Percentiles rank a stretch among this genome's conserved stretches.
Conservation (phyloP, 306 rosid species). For the Dalbergia cultrata region DNA sequence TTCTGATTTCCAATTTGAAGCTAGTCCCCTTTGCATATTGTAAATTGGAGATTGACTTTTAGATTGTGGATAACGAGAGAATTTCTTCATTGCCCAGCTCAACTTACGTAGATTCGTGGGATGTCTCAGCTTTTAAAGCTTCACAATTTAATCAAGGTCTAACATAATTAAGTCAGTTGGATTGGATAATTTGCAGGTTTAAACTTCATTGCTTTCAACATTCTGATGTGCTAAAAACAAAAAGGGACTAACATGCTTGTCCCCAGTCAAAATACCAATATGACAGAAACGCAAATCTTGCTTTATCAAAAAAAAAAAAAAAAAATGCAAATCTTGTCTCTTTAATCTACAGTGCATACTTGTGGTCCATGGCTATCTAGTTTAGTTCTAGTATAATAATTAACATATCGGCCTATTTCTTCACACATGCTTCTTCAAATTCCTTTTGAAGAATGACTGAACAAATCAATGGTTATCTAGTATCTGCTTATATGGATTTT, state of each 20-base stretch:
- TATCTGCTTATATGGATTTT: neutral
- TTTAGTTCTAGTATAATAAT: too few relatives aligned
- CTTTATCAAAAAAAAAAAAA: too few relatives aligned
- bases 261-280: neutral
- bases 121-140: neutral
- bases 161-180: neutral
- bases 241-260: neutral
- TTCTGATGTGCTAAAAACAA: too few relatives aligned
- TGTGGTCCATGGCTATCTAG: too few relatives aligned
- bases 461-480: neutral
- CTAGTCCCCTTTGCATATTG: constrained; percentile 32
- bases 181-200: too few relatives aligned
- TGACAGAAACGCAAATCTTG: neutral
- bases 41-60: neutral
- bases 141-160: neutral
- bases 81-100: neutral
- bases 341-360: neutral
- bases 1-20: constrained; percentile 42
- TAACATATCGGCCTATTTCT: neutral
- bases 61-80: neutral
- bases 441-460: neutral
- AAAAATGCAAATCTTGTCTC: neutral
- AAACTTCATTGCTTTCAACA: too few relatives aligned
- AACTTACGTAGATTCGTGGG: neutral
- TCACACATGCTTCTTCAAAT: neutral